Base-by-base conservation (phyloP, 495 filamentous ascomycete species). In the Cercophora sp. region DNA sequence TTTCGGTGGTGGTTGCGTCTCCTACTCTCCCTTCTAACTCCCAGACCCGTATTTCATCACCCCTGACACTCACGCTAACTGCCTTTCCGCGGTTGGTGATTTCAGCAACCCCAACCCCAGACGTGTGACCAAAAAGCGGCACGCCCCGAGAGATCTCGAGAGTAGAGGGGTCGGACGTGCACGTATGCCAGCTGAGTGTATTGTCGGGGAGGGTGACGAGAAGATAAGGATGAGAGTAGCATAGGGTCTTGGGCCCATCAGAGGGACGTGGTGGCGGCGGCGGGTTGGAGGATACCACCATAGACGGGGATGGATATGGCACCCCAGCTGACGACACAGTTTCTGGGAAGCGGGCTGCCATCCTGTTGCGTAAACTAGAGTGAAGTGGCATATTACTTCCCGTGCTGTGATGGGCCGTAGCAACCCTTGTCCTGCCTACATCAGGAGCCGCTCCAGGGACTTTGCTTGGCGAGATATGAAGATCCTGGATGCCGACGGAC, bases 61-160 rank as follows among this genome's bases (percentile, higher is more conserved):
- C 93, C 11, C 79, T 73, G 4, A 78, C 77, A 61, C 87, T 91
- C 22, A 96, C 86, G 15, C 89, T 95, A 0, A 98, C 87, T 0
- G 93, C 93, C 65, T 89, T 96, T 10, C 93, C 93, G 16, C 88
- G 81, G 13, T 85, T 81, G 18, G 87, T 91, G 36, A 98, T 87
- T 54, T 96, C 85, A 20, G 88, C 92, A 10, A 85, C 82, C 32
- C 86, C 86, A 11, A 98, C 88, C 1, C 89, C 88, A 1, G 92
- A 95, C 0, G 93, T 97, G 60, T 98, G 93, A 15, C 93, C 93
- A 87, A 88, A 96, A 8, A 98, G 79, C 20, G 87, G 77, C 41
- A 81, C 88, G 13, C 89, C 90, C 1, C 80, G 71, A 19, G 86
- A 83, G 35, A 98, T 85, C 13, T 77, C 80, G 6, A 96, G 75